Base-by-base conservation (phyloP, 768 basidiomycete genomes). In the Basidioascus undulatus region DNA sequence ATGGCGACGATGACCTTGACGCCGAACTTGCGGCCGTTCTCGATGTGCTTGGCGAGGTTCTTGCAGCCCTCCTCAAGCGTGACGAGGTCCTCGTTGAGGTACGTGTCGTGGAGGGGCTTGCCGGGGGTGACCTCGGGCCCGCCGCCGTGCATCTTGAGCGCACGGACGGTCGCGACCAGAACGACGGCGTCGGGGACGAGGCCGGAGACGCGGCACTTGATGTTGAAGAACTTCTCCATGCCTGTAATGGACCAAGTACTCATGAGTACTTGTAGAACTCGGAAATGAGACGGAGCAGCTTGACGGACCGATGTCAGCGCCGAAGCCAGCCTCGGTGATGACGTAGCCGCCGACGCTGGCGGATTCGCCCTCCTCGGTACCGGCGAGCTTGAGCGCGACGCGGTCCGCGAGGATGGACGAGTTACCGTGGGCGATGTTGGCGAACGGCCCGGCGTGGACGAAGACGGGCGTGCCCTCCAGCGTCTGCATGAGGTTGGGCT, bases 211-310 rank as follows among this genome's bases (percentile, higher is more conserved):
- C 89, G 74, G 59, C 87, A 94, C 60, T 98, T 98, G 68, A 98
- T 94, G 61, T 96, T 94, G 67, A 83, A 94, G 68, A 96, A 98
- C 60, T 98, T 92, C 62, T 86, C 83, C 82, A 87, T 82, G 30
- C 84, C 51, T 35, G 26, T 13, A 8, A 0, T 21, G 9, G 20
- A 24, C 10, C 11, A 13, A 3, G 35, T 13, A 3, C 25, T 6
- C 19, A 23, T 4, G 21, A 25, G 16, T 25, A 33, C 5, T 5
- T 11, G 41, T 26, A 18, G 7, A 42, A 30, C 11, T 27, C 15
- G 26, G 23, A 4, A 23, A 4, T 13, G 10, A 36, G 16, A 27
- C 10, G 4, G 58, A 26, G n/a, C n/a, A n/a, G n/a, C n/a, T n/a
- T n/a, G n/a, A n/a, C n/a, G n/a, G n/a, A n/a, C 62, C 89, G 74